These are phyloP conservation scores for Pichia sp. DNA, from an alignment of 1,139 yeast species.

Conservation along the genomic window DNA sequence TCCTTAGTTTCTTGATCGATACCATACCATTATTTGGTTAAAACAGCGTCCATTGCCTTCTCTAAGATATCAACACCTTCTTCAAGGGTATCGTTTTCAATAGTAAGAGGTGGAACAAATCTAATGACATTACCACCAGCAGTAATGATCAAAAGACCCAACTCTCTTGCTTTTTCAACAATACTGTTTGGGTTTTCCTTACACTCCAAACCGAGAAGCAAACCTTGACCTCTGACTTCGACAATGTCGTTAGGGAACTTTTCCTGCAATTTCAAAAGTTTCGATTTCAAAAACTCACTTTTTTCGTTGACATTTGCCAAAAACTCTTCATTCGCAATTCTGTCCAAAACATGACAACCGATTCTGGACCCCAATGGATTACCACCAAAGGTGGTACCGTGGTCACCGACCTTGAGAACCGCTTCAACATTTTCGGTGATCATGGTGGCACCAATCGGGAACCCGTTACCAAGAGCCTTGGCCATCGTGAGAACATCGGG, in stretches of 20 bases:
- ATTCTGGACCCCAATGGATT: conserved; percentile 86
- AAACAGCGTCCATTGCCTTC: conserved; percentile 29
- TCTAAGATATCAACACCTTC: conserved; percentile 67
- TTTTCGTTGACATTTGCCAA: conserved; percentile 50
- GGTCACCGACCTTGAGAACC: conserved; percentile 80
- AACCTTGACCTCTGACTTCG: conserved; percentile 80
- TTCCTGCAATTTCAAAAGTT: conserved; percentile 43
- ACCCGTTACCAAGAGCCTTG: conserved; percentile 96
- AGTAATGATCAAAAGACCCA: conserved; percentile 75
- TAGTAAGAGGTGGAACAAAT: conserved; percentile 87
- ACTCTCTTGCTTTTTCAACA: conserved; percentile 60
- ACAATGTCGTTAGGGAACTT: conserved; percentile 52
- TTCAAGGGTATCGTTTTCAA: conserved; percentile 56
- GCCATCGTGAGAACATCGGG: conserved; percentile 95
- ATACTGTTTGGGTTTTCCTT: conserved; percentile 56
- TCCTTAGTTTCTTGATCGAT: too few species aligned
- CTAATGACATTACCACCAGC: conserved; percentile 90
- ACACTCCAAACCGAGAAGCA: conserved; percentile 78
- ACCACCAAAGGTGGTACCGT: conserved; percentile 97
- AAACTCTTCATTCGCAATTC: conserved; percentile 54
- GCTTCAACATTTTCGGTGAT: conserved; percentile 71
- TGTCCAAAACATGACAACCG: conserved; percentile 65
- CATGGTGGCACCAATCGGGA: conserved; percentile 93
- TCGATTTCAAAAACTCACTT: conserved; percentile 43
- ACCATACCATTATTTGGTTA: too few species aligned